Evolutionary conservation across 257 asterid genomes (phyloP).

Genomic region (Lithospermum erythrorhizon): DNA sequence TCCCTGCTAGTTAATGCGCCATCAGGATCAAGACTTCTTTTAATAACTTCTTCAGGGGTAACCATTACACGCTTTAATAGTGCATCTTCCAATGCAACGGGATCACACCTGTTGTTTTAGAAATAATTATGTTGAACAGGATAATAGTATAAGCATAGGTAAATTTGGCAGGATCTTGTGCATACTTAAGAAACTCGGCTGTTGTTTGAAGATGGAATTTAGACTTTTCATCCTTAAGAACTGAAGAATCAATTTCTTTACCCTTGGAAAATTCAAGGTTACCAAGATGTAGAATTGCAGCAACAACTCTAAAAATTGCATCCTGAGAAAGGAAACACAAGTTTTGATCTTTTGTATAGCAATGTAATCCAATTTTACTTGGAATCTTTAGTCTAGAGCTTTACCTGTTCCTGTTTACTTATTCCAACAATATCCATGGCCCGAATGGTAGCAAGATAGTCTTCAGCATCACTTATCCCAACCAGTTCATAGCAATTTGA

Average conservation of each 20-base stretch:
- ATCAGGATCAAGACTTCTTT: conserved; percentile 93
- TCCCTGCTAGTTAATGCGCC: conserved; percentile 82
- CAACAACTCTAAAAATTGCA: conserved; percentile 96
- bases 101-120: conserved; percentile 59
- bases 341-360: conserved; percentile 9
- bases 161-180: conserved; percentile 12
- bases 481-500: conserved; percentile 77
- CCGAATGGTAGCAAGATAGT: conserved; percentile 83
- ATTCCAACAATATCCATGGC: conserved; percentile 99
- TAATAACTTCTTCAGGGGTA: conserved; percentile 97
- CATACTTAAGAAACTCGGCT: conserved; percentile 92
- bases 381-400: conserved; percentile 12
- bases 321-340: conserved; percentile 41
- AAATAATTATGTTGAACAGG: conserved; percentile 12
- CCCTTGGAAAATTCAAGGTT: conserved; percentile 78
- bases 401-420: conserved; percentile 85
- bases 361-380: conserved; percentile 4
- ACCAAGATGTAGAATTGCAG: conserved; percentile 91
- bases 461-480: conserved; percentile 84
- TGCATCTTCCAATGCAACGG: conserved; percentile 69
- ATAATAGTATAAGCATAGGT: conserved; percentile 3
- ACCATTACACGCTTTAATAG: conserved; percentile 91
- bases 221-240: conserved; percentile 82
- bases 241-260: conserved; percentile 70
- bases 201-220: conserved; percentile 75